phyloP scores from a whole-genome alignment of 805 yeast species.

The Saturnispora besseyi region DNA sequence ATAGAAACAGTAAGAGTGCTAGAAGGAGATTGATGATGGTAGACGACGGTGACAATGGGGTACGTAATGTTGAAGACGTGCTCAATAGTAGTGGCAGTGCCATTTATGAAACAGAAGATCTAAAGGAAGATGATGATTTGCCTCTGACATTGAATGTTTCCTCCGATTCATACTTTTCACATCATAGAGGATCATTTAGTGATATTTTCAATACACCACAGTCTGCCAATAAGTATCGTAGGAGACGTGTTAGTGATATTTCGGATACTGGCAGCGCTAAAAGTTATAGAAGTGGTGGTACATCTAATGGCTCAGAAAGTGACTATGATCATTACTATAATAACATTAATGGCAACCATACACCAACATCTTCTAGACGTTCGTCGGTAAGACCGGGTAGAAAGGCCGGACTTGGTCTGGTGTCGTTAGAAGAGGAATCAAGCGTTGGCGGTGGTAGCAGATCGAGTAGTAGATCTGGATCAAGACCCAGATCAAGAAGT shows the following conservation, averaged over 20 bases:
- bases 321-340: constrained; percentile 19
- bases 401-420: neutral
- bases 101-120: neutral
- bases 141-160: constrained; percentile 17
- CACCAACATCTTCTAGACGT: constrained; percentile 13
- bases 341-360: neutral
- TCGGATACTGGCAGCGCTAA: constrained; percentile 16
- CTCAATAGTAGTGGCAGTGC: neutral
- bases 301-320: constrained; percentile 5
- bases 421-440: constrained; percentile 2
- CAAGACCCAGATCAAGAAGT: constrained; percentile 9
- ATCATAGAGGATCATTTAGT: constrained; percentile 21
- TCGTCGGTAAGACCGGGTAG: constrained; percentile 11
- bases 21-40: constrained; percentile 2
- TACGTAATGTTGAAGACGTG: neutral
- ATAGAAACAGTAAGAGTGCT: neutral
- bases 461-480: constrained; percentile 10
- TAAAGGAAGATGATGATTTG: constrained; percentile 2
- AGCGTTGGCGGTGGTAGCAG: constrained; percentile 2
- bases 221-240: neutral
- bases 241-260: constrained; percentile 22
- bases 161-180: constrained; percentile 29
- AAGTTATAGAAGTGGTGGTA: constrained; percentile 4
- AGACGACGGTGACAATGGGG: neutral
- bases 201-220: constrained; percentile 3